These are phyloP conservation scores for Solanum etuberosum DNA, from an alignment of 257 asterid genomes.

Conservation along the genomic window DNA sequence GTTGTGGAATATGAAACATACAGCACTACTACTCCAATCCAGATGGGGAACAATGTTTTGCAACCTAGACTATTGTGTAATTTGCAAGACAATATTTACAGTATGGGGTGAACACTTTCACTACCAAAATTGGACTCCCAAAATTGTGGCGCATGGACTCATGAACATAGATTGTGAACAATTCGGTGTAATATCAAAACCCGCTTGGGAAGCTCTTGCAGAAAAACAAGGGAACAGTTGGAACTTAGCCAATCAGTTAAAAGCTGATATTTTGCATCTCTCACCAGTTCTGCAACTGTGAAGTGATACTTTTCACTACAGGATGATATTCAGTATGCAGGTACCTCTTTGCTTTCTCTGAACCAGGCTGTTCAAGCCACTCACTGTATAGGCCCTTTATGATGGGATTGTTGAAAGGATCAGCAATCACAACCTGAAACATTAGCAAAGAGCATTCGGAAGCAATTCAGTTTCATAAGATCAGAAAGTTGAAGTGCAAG, in stretches of 20 bases:
- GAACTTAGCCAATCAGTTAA: not conserved
- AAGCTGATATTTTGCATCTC: slow-evolving; percentile 1
- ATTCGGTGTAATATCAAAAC: not conserved
- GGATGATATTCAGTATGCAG: slow-evolving; percentile 82
- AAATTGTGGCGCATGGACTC: not conserved
- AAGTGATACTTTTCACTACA: slow-evolving; percentile 61
- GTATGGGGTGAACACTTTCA: not conserved
- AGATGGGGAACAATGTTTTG: not conserved
- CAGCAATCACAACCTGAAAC: slow-evolving; percentile 39
- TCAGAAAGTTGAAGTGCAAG: not conserved
- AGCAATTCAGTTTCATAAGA: not conserved
- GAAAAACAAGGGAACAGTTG: not conserved
- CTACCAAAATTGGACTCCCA: slow-evolving; percentile 37
- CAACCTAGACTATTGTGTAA: not conserved
- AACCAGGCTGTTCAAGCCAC: slow-evolving; percentile 88
- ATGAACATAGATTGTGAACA: not conserved
- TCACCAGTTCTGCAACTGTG: slow-evolving; percentile 90
- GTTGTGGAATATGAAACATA: not conserved
- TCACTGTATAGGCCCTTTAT: slow-evolving; percentile 43
- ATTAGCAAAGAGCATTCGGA: not conserved
- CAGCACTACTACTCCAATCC: not conserved
- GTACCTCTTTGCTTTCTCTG: slow-evolving; percentile 66
- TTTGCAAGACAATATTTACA: not conserved
- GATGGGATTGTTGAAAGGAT: slow-evolving; percentile 61
- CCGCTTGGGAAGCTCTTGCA: not conserved